Percentiles rank a stretch among this genome's conserved stretches.
Evolutionary conservation across 2,329 filamentous ascomycete species (phyloP).

Genomic region (Grosmannia penicillata): DNA sequence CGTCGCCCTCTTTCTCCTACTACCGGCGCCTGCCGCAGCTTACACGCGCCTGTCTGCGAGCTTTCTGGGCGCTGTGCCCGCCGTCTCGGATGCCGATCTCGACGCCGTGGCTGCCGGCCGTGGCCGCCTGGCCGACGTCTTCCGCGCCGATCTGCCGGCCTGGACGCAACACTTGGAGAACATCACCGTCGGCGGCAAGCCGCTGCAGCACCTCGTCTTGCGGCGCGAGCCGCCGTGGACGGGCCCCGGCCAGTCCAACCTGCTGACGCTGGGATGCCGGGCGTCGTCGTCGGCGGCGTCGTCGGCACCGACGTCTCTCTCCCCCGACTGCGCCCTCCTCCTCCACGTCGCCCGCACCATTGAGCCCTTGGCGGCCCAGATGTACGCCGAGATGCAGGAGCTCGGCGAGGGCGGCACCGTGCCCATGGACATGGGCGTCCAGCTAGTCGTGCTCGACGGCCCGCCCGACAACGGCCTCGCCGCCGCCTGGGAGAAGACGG

Average conservation of each 20-base stretch:
- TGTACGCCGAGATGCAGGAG: slow-evolving; percentile 55
- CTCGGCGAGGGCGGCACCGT: slow-evolving; percentile 36
- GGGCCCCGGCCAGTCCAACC: slow-evolving; percentile 50
- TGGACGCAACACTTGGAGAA: slow-evolving; percentile 66
- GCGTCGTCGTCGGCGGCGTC: slow-evolving; percentile 55
- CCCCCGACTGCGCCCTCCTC: slow-evolving; percentile 71
- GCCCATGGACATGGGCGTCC: slow-evolving; percentile 58
- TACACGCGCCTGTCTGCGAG: slow-evolving; percentile 44
- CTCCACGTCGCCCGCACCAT: slow-evolving; percentile 61
- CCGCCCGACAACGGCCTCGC: too few relatives aligned
- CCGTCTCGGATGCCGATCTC: slow-evolving; percentile 45
- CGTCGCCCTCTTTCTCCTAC: slow-evolving; percentile 13
- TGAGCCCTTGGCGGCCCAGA: slow-evolving; percentile 55
- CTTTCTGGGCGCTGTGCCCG: slow-evolving; percentile 47
- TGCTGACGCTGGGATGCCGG: slow-evolving; percentile 67
- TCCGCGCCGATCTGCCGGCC: slow-evolving; percentile 47
- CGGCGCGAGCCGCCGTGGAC: slow-evolving; percentile 68
- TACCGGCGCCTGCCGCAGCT: slow-evolving; percentile 14
- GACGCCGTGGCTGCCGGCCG: slow-evolving; percentile 50
- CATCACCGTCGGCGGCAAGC: slow-evolving; percentile 45
- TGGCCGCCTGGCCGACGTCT: slow-evolving; percentile 60
- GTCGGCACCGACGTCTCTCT: too few relatives aligned
- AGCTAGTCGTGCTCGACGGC: slow-evolving; percentile 64
- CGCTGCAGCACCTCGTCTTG: slow-evolving; percentile 51
- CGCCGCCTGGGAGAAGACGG: slow-evolving; percentile 51